Conservation (phyloP, 352 stramenopile species). For the Globisporangium paroecandrum region DNA sequence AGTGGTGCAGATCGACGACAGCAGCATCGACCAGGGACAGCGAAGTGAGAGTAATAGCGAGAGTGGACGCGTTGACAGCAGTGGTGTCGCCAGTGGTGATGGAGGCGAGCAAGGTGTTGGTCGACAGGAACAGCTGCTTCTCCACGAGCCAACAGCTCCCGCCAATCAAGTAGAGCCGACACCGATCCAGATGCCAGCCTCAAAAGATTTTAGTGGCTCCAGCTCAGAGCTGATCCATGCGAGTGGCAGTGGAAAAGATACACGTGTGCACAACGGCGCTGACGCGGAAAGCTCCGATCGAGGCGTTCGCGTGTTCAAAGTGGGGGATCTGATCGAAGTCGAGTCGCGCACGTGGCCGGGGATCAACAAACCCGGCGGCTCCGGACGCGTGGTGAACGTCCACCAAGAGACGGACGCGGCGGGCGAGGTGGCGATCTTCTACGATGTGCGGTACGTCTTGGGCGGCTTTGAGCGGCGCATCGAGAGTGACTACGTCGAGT, state of each 20-base stretch:
- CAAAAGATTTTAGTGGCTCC: neutral
- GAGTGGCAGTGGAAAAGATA: neutral
- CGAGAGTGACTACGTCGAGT: constrained; percentile 60
- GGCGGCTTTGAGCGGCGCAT: constrained; percentile 76
- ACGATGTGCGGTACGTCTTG: constrained; percentile 81
- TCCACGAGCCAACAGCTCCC: neutral
- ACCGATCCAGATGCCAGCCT: neutral
- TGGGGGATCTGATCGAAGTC: constrained; percentile 54
- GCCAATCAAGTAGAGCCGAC: neutral
- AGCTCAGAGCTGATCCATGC: neutral
- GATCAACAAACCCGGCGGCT: constrained; percentile 83
- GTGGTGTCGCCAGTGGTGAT: neutral
- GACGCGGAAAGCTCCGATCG: constrained; percentile 1
- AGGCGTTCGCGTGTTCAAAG: constrained; percentile 23
- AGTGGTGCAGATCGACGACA: neutral
- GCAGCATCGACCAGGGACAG: neutral
- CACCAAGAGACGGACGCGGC: constrained; percentile 26
- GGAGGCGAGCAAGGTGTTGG: neutral
- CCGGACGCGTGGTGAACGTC: constrained; percentile 51
- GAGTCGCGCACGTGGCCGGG: constrained; percentile 79
- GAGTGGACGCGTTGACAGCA: neutral
- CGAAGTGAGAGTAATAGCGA: neutral
- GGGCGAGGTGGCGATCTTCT: constrained; percentile 34
- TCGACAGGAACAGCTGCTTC: neutral
- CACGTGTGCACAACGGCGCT: neutral